Evolutionary conservation across 768 basidiomycete species (phyloP), one percentile per base, ranked within the genome.

Genomic region (Russula lepida): DNA sequence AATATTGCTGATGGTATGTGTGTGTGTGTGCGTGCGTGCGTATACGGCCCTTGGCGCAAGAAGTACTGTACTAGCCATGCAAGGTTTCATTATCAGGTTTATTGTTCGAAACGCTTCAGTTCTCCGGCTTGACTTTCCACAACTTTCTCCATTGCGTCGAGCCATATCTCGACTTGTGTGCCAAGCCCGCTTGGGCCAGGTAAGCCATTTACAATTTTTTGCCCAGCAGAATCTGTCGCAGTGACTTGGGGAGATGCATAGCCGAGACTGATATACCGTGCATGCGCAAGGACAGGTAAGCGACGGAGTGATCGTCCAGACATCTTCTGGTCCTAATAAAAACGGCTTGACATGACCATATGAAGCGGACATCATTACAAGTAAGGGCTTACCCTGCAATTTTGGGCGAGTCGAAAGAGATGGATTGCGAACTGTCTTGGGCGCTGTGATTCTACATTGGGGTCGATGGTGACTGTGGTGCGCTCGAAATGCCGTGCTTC

Each of bases 231-330:
- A 43, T 58, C 61, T 23, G 32, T 59, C 6, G 64, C 27, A 21
- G 60, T 32, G 19, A 37, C 12, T 11, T 57, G 25, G 23, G 35
- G 25, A 15, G 53, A 46, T 6, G 44, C 35, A 12, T 64, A 58
- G 27, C 59, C 59, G 2, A 70, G 65, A 30, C 85, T 81, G 53
- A 98, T 85, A 70, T 92, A 86, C 8, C 83, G 80, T 4, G 95
- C 92, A 49, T 97, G 84, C 1, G 95, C 92, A 21, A 98, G 82
- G 49, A 98, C 92, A 3, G 97, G 97, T n/a, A 99, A 78, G 7
- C 94, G 84, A 13, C 97, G 84, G 13, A 99, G 79, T 1, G 91
- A 86, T 37, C 97, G 86, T 15, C 97, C 97, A 17, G 95, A 97
- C 79, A 98, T 84, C n/a, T 81, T 81, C 70, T 92, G 85, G 19